Conservation (phyloP, 768 basidiomycete genomes). For the Tulasnella calospora region DNA sequence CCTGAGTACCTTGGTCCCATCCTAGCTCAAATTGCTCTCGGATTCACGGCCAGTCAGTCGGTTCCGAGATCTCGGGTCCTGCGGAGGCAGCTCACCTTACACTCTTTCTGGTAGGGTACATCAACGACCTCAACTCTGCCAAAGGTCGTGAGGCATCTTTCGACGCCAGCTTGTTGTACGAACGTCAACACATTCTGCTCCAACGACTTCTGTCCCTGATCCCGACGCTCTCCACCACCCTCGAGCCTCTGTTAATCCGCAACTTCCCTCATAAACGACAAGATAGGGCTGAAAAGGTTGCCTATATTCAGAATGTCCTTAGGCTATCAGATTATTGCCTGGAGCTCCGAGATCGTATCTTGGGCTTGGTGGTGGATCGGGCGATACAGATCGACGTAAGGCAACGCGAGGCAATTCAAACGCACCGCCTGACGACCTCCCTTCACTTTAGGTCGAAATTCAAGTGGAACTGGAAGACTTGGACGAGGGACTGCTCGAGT, state of each 20-base stretch:
- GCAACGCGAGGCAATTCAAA: neutral
- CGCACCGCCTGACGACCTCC: neutral
- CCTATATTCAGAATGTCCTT: constrained; percentile 87
- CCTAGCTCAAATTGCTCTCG: constrained; percentile 72
- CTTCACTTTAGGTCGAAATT: constrained; percentile 71
- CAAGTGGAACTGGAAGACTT: constrained; percentile 92
- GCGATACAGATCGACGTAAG: constrained; percentile 92
- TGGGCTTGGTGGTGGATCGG: constrained; percentile 86
- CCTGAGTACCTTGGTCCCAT: constrained; percentile 88
- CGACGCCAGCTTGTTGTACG: constrained; percentile 65
- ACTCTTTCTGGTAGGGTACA: neutral
- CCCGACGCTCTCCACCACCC: constrained; percentile 82
- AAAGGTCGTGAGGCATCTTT: neutral
- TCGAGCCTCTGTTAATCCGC: constrained; percentile 76
- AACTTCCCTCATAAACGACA: constrained; percentile 94
- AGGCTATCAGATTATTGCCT: constrained; percentile 81
- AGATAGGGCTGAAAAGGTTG: constrained; percentile 67
- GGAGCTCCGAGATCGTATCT: constrained; percentile 71
- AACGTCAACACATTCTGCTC: constrained; percentile 81
- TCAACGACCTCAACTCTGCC: neutral
- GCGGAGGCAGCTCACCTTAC: neutral
- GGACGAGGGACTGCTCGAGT: constrained; percentile 47
- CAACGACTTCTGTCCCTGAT: constrained; percentile 81
- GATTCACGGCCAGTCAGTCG: constrained; percentile 81
- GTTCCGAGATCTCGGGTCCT: constrained; percentile 1